Conservation (phyloP, 305 asterid genomes). For the Fraxinus latifolia region DNA sequence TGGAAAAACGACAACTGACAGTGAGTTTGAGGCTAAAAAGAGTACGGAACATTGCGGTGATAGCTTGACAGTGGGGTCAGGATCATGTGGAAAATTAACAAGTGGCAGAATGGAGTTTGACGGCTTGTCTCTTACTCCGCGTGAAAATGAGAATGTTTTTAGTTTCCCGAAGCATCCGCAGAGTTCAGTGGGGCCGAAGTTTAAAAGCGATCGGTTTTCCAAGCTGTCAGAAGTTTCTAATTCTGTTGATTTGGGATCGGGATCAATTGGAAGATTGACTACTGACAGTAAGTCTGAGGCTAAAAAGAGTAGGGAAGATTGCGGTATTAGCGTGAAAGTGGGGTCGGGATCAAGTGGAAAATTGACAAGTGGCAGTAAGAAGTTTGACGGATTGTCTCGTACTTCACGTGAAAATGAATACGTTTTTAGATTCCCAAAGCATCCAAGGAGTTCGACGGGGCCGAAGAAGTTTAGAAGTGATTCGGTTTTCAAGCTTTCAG, state of each 20-base stretch:
- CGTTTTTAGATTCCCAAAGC: slow-evolving; percentile 67
- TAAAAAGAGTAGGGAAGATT: background rate
- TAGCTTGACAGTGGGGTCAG: slow-evolving; percentile 36
- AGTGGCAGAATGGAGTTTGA: slow-evolving; percentile 35
- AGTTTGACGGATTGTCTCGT: slow-evolving; percentile 48
- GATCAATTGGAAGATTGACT: background rate
- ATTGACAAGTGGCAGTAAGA: slow-evolving; percentile 32
- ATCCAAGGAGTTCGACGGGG: slow-evolving; percentile 71
- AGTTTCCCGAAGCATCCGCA: slow-evolving; percentile 83
- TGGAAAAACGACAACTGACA: slow-evolving; percentile 29
- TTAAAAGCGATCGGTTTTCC: slow-evolving; percentile 33
- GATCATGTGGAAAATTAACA: slow-evolving; percentile 31
- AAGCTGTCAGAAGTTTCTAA: slow-evolving; percentile 36
- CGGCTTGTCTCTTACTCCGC: slow-evolving; percentile 53
- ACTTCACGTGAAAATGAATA: slow-evolving; percentile 52
- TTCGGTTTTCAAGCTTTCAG: slow-evolving; percentile 32
- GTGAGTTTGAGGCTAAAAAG: slow-evolving; percentile 17
- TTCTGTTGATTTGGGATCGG: slow-evolving; percentile 26
- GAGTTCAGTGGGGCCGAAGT: slow-evolving; percentile 60
- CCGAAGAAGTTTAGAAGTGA: slow-evolving; percentile 45
- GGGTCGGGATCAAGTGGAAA: slow-evolving; percentile 35
- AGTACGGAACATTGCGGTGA: background rate
- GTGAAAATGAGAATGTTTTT: slow-evolving; percentile 51
- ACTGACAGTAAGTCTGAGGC: background rate
- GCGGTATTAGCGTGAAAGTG: slow-evolving; percentile 28